Percentiles rank a stretch among this genome's conserved stretches.
Evolutionary conservation across 1,139 yeast species (phyloP).

Genomic region (Nakaseomyces uthaithaninus): DNA sequence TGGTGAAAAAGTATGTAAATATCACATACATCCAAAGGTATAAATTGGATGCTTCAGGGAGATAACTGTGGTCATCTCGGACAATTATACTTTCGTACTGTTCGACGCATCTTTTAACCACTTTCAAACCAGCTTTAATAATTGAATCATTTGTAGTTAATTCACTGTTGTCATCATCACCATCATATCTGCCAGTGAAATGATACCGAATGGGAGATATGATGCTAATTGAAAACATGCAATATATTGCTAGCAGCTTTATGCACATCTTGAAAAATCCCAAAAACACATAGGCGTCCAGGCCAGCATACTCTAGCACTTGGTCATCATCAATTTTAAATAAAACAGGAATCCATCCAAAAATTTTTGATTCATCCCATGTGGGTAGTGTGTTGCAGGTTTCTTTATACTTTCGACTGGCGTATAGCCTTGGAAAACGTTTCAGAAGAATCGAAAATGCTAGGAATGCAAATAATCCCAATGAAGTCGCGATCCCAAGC

Average conservation of each 20-base stretch:
- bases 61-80: constrained; percentile 11
- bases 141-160: neutral
- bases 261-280: constrained; percentile 72
- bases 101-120: constrained; percentile 1
- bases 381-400: constrained; percentile 33
- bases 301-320: constrained; percentile 79
- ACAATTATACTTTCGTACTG: constrained; percentile 3
- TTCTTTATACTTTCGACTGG: constrained; percentile 40
- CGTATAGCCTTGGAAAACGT: constrained; percentile 65
- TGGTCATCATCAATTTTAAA: constrained; percentile 63
- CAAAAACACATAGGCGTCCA: constrained; percentile 82
- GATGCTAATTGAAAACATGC: constrained; percentile 48
- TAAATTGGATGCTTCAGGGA: constrained; percentile 24
- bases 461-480: constrained; percentile 59
- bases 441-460: constrained; percentile 57
- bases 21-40: constrained; percentile 73
- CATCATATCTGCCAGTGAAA: constrained; percentile 54
- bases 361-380: constrained; percentile 45
- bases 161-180: constrained; percentile 31
- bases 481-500: constrained; percentile 48
- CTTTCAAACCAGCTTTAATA: constrained; percentile 9
- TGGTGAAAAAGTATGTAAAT: constrained; percentile 79
- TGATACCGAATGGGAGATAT: constrained; percentile 64
- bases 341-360: constrained; percentile 73
- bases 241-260: constrained; percentile 44